Conservation (phyloP, 352 stramenopile genomes). For the Discostella stelligera region DNA sequence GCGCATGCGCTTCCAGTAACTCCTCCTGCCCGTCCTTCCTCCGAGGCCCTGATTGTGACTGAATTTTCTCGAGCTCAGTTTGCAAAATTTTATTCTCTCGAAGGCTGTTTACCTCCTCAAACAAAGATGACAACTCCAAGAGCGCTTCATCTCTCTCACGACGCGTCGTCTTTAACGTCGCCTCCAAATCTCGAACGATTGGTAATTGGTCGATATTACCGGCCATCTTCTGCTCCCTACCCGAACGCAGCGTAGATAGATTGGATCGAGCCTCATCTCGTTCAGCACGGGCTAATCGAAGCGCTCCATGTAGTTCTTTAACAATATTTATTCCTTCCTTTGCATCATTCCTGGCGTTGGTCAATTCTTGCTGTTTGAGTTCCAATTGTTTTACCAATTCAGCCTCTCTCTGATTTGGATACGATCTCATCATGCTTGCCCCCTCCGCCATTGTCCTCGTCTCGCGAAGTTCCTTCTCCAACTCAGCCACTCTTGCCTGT, state of each 20-base stretch:
- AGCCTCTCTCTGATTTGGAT: background rate
- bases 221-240: background rate
- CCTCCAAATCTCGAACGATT: background rate
- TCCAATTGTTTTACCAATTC: slow-evolving; percentile 23
- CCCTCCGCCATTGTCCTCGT: background rate
- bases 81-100: slow-evolving; percentile 26
- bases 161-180: background rate
- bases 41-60: slow-evolving; percentile 30
- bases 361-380: slow-evolving; percentile 13
- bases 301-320: slow-evolving; percentile 22
- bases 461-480: slow-evolving; percentile 13
- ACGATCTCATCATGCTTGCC: background rate
- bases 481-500: background rate
- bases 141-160: slow-evolving; percentile 10
- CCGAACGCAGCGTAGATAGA: background rate
- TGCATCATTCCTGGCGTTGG: slow-evolving; percentile 30
- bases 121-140: background rate
- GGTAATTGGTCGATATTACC: background rate
- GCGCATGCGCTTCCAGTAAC: slow-evolving; percentile 10
- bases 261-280: slow-evolving; percentile 11
- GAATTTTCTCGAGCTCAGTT: slow-evolving; percentile 11
- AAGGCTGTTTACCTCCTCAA: slow-evolving; percentile 5
- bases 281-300: slow-evolving; percentile 17
- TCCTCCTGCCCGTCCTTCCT: slow-evolving; percentile 12
- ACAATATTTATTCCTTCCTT: slow-evolving; percentile 34